Evolutionary conservation across 768 basidiomycete species (phyloP).

Genomic region (Termitomyces heimii): DNA sequence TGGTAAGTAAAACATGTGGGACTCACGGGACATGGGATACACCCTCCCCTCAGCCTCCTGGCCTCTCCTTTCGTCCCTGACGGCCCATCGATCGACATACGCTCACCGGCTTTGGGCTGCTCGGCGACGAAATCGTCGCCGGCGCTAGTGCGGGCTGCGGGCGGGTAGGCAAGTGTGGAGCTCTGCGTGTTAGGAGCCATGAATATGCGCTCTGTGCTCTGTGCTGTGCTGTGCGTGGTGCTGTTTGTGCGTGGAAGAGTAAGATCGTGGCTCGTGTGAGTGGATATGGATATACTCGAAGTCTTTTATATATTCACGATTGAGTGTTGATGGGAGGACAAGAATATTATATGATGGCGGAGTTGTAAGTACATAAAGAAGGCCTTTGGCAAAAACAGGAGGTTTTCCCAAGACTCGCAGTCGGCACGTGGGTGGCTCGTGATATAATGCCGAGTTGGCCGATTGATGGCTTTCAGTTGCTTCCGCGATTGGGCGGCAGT

Average conservation of each 20-base stretch:
- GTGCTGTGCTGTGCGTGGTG: neutral
- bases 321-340: neutral
- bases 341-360: neutral
- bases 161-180: neutral
- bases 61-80: slow-evolving; percentile 1
- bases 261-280: neutral
- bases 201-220: neutral
- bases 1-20: neutral
- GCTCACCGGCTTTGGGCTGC: neutral
- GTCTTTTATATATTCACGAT: neutral
- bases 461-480: neutral
- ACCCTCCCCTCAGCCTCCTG: slow-evolving; percentile 12
- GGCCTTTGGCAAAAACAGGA: neutral
- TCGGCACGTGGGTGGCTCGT: neutral
- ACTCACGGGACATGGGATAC: slow-evolving; percentile 13
- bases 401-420: neutral
- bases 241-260: neutral
- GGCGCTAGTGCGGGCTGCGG: neutral
- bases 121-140: neutral
- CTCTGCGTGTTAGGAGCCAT: neutral
- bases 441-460: neutral
- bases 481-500: too few relatives aligned
- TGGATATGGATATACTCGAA: neutral
- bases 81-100: neutral
- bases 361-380: neutral